Evolutionary conservation across 495 filamentous ascomycete species (phyloP), one percentile per base, ranked within the genome.

Genomic region (Penicillium macrosclerotiorum): DNA sequence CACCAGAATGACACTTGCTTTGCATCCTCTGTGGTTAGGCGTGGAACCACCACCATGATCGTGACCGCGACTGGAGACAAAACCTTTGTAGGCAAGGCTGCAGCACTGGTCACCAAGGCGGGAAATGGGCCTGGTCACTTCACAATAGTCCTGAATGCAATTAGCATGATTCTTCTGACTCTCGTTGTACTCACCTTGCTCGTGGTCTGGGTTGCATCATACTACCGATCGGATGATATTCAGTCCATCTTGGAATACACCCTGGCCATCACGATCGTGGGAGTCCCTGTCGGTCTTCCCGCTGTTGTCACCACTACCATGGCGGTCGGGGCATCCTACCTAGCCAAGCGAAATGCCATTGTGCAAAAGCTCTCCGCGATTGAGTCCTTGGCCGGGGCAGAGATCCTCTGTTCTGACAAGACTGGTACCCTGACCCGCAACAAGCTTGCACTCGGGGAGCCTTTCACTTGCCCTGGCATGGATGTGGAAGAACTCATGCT

Each of bases 331-430:
- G 90, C 90, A 55, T 84, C 86, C 37, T 92, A 93, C 63, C 78
- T 96, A 47, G 90, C 90, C 53, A 89, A 88, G 69, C 88, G 89
- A 71, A 82, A 90, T 70, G 90, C 90, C 37, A 94, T 96, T 61
- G 90, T 96, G 48, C 90, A 94, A 71, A 94, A 90, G 75, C 82
- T 96, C 23, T 88, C 86, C 20, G 90, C 90, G 37, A 96, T 96
- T 47, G 90, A 96, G 71, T 96, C 90, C 12, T 76, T 96, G 42
- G 90, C 90, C 58, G 90, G 88, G 74, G 90, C 91, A 44, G 85
- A 95, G 66, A 91, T 96, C 63, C 85, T 96, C 34, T 95, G 91
- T 79, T 94, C 91, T 31, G 91, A 96, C 79, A 96, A 96, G 78
- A 95, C 89, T 0, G 75, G 76, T 13, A 80, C 84, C 81, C 37